Base-by-base conservation (phyloP, 257 asterid species). In the Solanum paucissectum region DNA sequence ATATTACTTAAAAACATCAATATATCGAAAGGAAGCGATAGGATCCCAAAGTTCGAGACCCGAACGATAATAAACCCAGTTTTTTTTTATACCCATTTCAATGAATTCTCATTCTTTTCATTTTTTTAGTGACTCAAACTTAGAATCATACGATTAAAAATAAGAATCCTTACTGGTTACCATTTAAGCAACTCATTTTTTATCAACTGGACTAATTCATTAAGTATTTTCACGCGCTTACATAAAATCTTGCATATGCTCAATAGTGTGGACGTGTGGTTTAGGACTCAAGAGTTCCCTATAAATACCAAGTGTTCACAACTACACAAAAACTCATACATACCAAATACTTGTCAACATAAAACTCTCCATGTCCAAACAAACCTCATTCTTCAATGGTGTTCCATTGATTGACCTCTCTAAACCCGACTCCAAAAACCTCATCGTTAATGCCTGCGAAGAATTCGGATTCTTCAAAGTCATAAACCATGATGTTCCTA, bases 391-490 rank as follows among this genome's bases (percentile, higher is more conserved):
- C 11, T 86, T 88, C 89, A 88, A 89, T 0, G 90, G 87, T 25
- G 90, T 93, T 87, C 98, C 98, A 0, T 25, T 92, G 20, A 91
- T 95, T 5, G 98, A 95, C 95, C 98, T 95, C 86, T 94, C 98
- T 3, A 75, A 91, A 4, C 95, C 98, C 9, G 98, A 94, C 88
- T 88, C 93, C 11, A 92, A 89, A 52, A 84, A 92, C 83, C 95
- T 88, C 74, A 94, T 95, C 55, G 95, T 95, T 3, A 90, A 91
- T 32, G 98, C 98, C 86, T 95, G 98, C 90, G 91, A 93, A 76
- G 98, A 95, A 66, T 93, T 94, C 84, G 98, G 98, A 2, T 95
- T 95, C 96, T 94, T 94, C 83, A 95, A 95, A 73, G 90, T 95
- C 32, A 69, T 92, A 75, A 94, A 93, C 86, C 98, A 95, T 42